Evolutionary conservation across 306 rosid species (phyloP).

Genomic region (Calophaca sinica): DNA sequence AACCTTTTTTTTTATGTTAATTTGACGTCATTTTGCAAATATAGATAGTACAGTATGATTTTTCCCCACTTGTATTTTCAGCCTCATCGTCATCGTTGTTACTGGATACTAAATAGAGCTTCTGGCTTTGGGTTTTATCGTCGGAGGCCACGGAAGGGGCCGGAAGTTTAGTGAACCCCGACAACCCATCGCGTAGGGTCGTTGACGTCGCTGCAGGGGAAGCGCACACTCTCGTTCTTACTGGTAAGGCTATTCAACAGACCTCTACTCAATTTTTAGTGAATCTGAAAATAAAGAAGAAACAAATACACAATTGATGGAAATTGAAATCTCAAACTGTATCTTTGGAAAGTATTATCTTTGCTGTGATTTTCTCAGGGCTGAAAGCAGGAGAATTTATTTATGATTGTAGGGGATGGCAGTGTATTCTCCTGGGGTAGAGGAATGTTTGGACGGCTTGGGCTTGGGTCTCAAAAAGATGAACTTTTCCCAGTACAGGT

Average conservation of each 20-base stretch:
- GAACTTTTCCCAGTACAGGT: constrained; percentile 64
- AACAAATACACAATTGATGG: not conserved
- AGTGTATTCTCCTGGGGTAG: constrained; percentile 89
- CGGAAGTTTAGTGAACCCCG: not conserved
- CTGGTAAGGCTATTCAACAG: constrained; percentile 35
- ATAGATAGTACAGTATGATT: too few relatives aligned
- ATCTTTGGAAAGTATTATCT: not conserved
- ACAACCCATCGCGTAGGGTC: constrained; percentile 32
- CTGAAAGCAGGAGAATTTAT: not conserved
- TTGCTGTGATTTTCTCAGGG: not conserved
- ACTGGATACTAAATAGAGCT: not conserved
- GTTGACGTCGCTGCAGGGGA: constrained; percentile 45
- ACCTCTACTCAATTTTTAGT: not conserved
- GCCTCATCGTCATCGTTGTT: too few relatives aligned
- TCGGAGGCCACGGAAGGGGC: constrained; percentile 47
- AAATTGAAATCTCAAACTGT: constrained; percentile 16
- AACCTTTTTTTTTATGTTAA: too few relatives aligned
- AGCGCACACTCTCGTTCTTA: constrained; percentile 48
- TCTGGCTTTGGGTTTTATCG: not conserved
- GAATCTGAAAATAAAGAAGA: not conserved
- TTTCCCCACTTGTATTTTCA: too few relatives aligned
- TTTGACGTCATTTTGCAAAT: too few relatives aligned
- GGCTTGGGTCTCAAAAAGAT: constrained; percentile 71
- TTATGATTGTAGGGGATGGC: constrained; percentile 68
- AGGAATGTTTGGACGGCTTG: constrained; percentile 92